phyloP scores from a whole-genome alignment of 208 protist species.

The Crithidia sp. region DNA sequence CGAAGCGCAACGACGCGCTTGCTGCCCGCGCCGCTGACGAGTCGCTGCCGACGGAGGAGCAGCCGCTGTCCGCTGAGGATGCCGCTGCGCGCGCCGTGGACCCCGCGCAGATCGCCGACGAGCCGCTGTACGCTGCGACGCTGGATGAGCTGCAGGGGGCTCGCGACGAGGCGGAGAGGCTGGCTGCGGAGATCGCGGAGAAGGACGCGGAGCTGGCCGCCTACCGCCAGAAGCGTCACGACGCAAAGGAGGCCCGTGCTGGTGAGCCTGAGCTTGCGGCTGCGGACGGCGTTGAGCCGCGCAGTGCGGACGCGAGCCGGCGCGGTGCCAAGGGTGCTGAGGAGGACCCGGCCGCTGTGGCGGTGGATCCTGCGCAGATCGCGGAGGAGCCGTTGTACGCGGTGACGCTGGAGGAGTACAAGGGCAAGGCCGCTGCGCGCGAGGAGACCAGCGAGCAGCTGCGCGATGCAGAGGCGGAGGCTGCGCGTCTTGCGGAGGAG shows the following conservation, averaged over 20 bases:
- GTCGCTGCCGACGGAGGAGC: neutral
- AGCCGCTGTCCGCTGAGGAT: neutral
- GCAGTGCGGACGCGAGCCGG: neutral
- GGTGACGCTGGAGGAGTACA: conserved; percentile 35
- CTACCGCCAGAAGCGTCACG: conserved; percentile 39
- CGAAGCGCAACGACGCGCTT: conserved; percentile 7
- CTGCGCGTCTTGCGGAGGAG: conserved; percentile 17
- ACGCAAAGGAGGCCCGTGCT: conserved; percentile 23
- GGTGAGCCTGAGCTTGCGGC: conserved; percentile 10
- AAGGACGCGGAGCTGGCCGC: too few relatives aligned
- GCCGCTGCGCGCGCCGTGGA: neutral
- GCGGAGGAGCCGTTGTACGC: conserved; percentile 34
- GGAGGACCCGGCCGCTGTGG: conserved; percentile 4
- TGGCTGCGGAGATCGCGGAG: conserved; percentile 22
- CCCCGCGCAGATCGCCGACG: too few relatives aligned
- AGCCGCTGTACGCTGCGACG: conserved; percentile 11
- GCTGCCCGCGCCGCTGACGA: neutral
- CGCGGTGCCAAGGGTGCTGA: neutral
- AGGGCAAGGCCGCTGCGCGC: neutral
- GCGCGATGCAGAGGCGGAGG: neutral
- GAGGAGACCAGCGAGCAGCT: conserved; percentile 5
- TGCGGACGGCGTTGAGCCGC: conserved; percentile 1
- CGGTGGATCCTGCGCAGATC: conserved; percentile 27
- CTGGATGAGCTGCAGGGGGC: too few relatives aligned
- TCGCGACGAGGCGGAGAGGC: too few relatives aligned